These are phyloP conservation scores for Exophiala lecanii-corni DNA, from an alignment of 2,329 filamentous ascomycete species.

Conservation along the genomic window DNA sequence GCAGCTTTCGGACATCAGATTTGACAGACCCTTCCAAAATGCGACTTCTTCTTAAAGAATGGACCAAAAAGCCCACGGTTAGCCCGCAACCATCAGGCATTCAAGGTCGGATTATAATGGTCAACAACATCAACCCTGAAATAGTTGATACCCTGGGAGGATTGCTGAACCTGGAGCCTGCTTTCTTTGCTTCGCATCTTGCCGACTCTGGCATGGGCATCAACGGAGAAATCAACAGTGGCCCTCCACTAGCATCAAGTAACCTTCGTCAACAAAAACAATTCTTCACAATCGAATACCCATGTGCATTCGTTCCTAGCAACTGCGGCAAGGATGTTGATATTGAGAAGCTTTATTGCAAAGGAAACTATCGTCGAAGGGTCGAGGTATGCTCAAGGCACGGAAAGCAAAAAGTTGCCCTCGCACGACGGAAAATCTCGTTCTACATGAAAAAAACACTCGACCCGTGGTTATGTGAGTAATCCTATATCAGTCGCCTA, in stretches of 20 bases:
- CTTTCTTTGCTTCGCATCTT: constrained; percentile 22
- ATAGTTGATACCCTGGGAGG: constrained; percentile 22
- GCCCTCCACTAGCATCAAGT: constrained; percentile 19
- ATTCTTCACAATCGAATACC: constrained; percentile 23
- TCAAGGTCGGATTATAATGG: constrained; percentile 22
- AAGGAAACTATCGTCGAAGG: constrained; percentile 22
- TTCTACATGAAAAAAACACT: constrained; percentile 22
- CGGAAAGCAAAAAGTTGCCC: constrained; percentile 20
- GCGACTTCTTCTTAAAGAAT: constrained; percentile 21
- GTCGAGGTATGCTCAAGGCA: constrained; percentile 22
- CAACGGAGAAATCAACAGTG: constrained; percentile 13
- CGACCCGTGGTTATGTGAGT: constrained; percentile 22
- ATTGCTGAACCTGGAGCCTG: constrained; percentile 22
- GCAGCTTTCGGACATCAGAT: constrained; percentile 21
- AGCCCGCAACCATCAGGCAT: constrained; percentile 9
- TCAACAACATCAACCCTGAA: constrained; percentile 23
- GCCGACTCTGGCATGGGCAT: constrained; percentile 14
- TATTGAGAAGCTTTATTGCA: constrained; percentile 23
- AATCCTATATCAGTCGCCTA: background rate
- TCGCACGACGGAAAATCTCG: constrained; percentile 24
- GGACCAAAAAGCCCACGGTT: constrained; percentile 15
- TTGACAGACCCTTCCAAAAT: constrained; percentile 22
- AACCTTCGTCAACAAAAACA: constrained; percentile 18
- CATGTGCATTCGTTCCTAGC: constrained; percentile 16
- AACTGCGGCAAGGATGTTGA: constrained; percentile 24